A percentile compares a stretch with the other conserved stretches of the same genome.
phyloP scores from a whole-genome alignment of 2,329 filamentous ascomycete species.

The Pezicula rhizophila region DNA sequence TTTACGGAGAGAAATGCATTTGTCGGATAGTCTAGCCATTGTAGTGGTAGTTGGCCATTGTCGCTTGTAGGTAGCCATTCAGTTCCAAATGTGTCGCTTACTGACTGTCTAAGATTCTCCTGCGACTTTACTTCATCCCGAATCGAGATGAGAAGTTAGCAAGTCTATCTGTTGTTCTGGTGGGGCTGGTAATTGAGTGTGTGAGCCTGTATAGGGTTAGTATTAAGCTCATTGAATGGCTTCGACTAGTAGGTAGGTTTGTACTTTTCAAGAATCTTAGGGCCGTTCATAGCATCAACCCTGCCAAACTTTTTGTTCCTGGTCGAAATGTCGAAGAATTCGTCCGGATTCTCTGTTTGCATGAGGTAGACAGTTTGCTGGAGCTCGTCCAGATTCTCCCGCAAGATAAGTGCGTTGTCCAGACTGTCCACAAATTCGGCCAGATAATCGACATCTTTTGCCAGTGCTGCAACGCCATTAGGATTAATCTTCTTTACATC shows the following conservation, averaged over 20 bases:
- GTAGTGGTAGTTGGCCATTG: too few relatives aligned
- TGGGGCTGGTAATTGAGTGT: slow-evolving; percentile 51
- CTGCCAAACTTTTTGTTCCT: slow-evolving; percentile 90
- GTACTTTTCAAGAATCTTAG: slow-evolving; percentile 86
- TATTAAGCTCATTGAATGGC: slow-evolving; percentile 2
- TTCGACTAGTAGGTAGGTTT: slow-evolving; percentile 16
- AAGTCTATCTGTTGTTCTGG: slow-evolving; percentile 53
- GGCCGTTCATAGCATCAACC: slow-evolving; percentile 86
- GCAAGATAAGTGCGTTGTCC: slow-evolving; percentile 76
- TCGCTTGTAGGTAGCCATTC: too few relatives aligned
- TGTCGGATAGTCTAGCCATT: too few relatives aligned
- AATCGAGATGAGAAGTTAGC: slow-evolving; percentile 71
- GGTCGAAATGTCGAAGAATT: slow-evolving; percentile 89
- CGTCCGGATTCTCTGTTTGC: slow-evolving; percentile 83
- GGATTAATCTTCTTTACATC: slow-evolving; percentile 83
- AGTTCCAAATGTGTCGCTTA: too few relatives aligned
- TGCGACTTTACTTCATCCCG: slow-evolving; percentile 46
- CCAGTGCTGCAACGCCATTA: slow-evolving; percentile 73
- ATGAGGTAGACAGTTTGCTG: slow-evolving; percentile 88
- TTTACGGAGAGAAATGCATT: too few relatives aligned
- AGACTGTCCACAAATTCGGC: slow-evolving; percentile 81
- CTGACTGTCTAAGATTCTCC: too few relatives aligned
- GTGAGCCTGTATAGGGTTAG: slow-evolving; percentile 47
- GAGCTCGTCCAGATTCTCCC: slow-evolving; percentile 85
- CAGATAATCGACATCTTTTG: slow-evolving; percentile 78